phyloP scores from a whole-genome alignment of 2,329 filamentous ascomycete genomes.

The Xylariales sp. region DNA sequence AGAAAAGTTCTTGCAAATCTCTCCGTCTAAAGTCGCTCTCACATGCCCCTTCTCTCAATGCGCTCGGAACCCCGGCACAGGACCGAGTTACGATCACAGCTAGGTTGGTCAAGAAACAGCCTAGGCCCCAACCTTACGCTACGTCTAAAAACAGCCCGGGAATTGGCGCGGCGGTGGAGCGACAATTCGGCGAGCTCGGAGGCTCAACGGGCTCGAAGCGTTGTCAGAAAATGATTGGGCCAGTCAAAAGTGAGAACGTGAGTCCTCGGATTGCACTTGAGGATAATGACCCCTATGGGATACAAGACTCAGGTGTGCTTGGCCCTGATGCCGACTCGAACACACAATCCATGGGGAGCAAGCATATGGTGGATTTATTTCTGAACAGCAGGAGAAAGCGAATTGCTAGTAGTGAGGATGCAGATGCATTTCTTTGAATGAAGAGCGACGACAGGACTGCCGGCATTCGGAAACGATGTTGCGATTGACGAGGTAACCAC shows the following conservation, averaged over 20 bases:
- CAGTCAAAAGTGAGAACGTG: conserved; percentile 20
- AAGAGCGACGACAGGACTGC: too few species aligned
- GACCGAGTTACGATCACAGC: conserved; percentile 9
- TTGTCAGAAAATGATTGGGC: conserved; percentile 3
- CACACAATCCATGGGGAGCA: neutral
- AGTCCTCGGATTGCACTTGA: conserved; percentile 13
- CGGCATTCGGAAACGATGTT: too few species aligned
- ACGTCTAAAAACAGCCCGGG: conserved; percentile 13
- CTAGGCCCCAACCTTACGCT: conserved; percentile 7
- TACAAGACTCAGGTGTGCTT: too few species aligned
- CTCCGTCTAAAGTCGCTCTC: conserved; percentile 12
- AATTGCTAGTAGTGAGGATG: neutral
- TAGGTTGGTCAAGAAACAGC: conserved; percentile 14
- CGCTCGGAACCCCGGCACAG: conserved; percentile 11
- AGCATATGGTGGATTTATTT: neutral
- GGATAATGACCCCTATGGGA: too few species aligned
- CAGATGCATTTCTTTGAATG: neutral
- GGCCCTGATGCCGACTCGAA: too few species aligned
- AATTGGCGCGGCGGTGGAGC: conserved; percentile 12
- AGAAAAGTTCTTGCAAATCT: conserved; percentile 9
- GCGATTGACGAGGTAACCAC: too few species aligned
- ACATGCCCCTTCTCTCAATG: conserved; percentile 14
- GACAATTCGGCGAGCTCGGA: conserved; percentile 13
- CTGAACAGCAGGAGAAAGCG: neutral
- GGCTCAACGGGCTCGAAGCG: conserved; percentile 11